A percentile compares a stretch with the other conserved stretches of the same genome.
Conservation (phyloP, 75 land plant genomes). For the Cupressus sempervirens region DNA sequence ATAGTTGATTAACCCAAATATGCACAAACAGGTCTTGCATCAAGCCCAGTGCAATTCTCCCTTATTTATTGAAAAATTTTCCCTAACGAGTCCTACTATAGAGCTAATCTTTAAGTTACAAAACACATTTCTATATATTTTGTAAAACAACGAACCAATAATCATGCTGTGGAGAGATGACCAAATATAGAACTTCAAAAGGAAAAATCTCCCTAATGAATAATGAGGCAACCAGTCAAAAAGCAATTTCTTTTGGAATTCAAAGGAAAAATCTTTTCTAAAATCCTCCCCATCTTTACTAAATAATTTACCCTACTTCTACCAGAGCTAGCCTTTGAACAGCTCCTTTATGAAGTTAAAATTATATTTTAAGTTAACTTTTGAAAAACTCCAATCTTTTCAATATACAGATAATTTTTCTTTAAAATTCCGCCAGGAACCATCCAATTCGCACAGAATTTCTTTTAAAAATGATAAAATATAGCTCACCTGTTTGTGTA, state of each 20-base stretch:
- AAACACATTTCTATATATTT: too few species aligned
- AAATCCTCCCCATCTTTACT: neutral
- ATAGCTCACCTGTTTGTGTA: constrained; percentile 23
- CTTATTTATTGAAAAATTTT: neutral
- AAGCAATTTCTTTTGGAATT: neutral
- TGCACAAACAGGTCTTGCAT: neutral
- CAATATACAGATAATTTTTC: neutral
- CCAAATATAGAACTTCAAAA: too few species aligned
- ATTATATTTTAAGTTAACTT: neutral
- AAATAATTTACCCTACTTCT: neutral
- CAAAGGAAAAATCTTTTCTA: neutral
- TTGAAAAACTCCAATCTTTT: neutral
- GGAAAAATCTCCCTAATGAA: too few species aligned
- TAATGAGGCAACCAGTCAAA: too few species aligned
- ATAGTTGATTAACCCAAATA: neutral
- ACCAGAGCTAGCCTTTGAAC: neutral
- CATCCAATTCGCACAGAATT: neutral
- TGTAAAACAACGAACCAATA: too few species aligned
- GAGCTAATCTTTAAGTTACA: neutral
- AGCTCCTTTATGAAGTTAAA: neutral
- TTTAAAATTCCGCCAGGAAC: neutral
- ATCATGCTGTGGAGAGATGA: too few species aligned
- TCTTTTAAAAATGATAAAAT: neutral
- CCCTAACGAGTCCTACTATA: neutral
- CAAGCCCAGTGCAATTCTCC: neutral